A percentile compares a stretch with the other conserved stretches of the same genome.
phyloP scores from a whole-genome alignment of 257 asterid species.

The Petunia axillaris region DNA sequence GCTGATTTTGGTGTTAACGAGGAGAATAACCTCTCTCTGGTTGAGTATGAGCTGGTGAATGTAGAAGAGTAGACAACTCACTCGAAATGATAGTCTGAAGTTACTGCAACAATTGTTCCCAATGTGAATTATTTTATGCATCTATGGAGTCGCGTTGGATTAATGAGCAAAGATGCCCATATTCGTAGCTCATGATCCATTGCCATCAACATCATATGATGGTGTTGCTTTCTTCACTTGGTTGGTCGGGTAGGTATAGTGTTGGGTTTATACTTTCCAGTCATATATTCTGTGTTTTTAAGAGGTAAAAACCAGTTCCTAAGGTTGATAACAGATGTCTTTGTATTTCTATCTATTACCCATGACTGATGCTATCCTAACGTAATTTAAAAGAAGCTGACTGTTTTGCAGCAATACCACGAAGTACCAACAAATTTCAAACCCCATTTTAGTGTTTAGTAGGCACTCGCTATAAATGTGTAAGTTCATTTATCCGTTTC shows the following conservation, averaged over 20 bases:
- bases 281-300: not conserved
- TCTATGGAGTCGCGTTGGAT: slow-evolving; percentile 4
- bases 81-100: slow-evolving; percentile 22
- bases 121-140: slow-evolving; percentile 10
- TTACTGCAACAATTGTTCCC: not conserved
- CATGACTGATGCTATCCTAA: not conserved
- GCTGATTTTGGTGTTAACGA: slow-evolving; percentile 40
- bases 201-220: slow-evolving; percentile 22
- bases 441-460: not conserved
- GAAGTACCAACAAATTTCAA: not conserved
- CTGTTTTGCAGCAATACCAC: not conserved
- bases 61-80: slow-evolving; percentile 32
- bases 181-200: slow-evolving; percentile 6
- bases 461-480: not conserved
- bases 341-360: not conserved
- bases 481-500: not conserved
- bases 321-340: not conserved
- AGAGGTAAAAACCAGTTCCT: not conserved
- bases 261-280: not conserved
- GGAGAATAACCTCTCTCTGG: slow-evolving; percentile 44
- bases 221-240: slow-evolving; percentile 17
- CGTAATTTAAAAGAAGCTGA: slow-evolving; percentile 21
- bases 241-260: slow-evolving; percentile 2
- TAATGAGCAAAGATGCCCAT: slow-evolving; percentile 1
- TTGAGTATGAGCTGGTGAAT: slow-evolving; percentile 50